Conservation (phyloP, 2,329 filamentous ascomycete genomes). For the Thielaviopsis ethacetica region DNA sequence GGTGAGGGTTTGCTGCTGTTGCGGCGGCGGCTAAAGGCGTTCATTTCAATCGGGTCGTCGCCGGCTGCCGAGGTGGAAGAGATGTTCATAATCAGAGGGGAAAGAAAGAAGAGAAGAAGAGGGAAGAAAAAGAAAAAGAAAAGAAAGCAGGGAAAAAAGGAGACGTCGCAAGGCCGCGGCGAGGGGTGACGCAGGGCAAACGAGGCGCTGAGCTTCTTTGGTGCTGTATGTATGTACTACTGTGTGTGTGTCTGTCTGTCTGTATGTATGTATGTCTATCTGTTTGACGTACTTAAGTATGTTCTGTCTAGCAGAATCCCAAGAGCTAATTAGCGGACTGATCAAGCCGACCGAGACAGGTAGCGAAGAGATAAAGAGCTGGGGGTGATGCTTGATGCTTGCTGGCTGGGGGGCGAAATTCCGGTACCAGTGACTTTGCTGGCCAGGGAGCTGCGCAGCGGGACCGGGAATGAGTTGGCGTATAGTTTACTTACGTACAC, state of each 20-base stretch:
- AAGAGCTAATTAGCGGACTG: background rate
- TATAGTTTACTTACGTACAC: background rate
- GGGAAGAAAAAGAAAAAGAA: background rate
- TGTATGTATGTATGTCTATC: no score
- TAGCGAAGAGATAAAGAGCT: background rate
- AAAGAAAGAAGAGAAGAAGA: background rate
- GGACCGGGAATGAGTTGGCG: background rate
- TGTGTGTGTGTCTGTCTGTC: background rate
- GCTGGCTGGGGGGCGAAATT: background rate
- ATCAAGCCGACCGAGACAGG: background rate
- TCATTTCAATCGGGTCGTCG: conserved; percentile 11
- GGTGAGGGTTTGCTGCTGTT: conserved; percentile 13
- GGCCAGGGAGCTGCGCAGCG: background rate
- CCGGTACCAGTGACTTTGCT: background rate
- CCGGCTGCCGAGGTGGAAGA: conserved; percentile 1
- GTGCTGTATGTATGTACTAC: background rate
- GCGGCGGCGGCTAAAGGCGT: conserved; percentile 15
- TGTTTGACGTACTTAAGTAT: background rate
- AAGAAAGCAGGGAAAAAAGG: background rate
- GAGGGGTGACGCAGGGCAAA: background rate
- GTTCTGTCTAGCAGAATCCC: background rate
- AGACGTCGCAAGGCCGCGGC: background rate
- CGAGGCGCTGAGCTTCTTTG: background rate
- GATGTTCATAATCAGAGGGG: conserved; percentile 6
- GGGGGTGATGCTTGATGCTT: background rate